Evolutionary conservation across 2,329 filamentous ascomycete species (phyloP).

Genomic region (Trichoderma semiorbis): DNA sequence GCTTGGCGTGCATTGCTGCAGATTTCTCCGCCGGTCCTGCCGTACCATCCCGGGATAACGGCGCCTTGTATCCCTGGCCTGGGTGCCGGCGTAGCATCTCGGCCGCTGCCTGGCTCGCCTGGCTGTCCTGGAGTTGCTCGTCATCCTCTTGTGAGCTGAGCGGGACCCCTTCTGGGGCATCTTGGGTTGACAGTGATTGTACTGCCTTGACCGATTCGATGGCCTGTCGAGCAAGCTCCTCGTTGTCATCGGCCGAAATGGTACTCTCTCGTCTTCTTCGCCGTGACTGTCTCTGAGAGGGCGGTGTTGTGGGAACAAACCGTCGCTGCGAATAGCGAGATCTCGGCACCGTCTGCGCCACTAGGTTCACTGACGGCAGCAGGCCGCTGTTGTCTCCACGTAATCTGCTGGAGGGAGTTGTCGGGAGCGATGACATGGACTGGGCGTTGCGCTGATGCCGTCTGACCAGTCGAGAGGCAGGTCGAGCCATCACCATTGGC

Average conservation of each 20-base stretch:
- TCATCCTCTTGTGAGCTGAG: constrained; percentile 30
- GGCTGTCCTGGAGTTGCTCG: constrained; percentile 63
- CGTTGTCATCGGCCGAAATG: constrained; percentile 66
- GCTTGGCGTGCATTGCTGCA: constrained; percentile 49
- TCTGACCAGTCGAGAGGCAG: constrained; percentile 46
- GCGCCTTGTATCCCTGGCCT: constrained; percentile 51
- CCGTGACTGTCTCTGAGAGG: constrained; percentile 42
- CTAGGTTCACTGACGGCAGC: constrained; percentile 60
- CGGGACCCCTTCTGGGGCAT: constrained; percentile 29
- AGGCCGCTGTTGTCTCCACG: constrained; percentile 48
- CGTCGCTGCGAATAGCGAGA: constrained; percentile 41
- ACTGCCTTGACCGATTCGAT: constrained; percentile 51
- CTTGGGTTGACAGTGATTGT: constrained; percentile 29
- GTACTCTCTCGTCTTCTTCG: constrained; percentile 80
- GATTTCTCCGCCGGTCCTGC: constrained; percentile 45
- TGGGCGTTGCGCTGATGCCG: constrained; percentile 74
- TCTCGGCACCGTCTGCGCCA: constrained; percentile 57
- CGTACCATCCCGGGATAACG: constrained; percentile 42
- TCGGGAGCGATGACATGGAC: constrained; percentile 79
- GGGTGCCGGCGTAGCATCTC: constrained; percentile 66
- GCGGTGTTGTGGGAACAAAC: constrained; percentile 46
- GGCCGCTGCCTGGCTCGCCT: constrained; percentile 73
- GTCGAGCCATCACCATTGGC: constrained; percentile 49
- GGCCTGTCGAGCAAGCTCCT: constrained; percentile 54
- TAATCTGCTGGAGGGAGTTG: constrained; percentile 62